A percentile compares a stretch with the other conserved stretches of the same genome.
phyloP scores from a whole-genome alignment of 352 stramenopile genomes.

The Phytophthora constricta region DNA sequence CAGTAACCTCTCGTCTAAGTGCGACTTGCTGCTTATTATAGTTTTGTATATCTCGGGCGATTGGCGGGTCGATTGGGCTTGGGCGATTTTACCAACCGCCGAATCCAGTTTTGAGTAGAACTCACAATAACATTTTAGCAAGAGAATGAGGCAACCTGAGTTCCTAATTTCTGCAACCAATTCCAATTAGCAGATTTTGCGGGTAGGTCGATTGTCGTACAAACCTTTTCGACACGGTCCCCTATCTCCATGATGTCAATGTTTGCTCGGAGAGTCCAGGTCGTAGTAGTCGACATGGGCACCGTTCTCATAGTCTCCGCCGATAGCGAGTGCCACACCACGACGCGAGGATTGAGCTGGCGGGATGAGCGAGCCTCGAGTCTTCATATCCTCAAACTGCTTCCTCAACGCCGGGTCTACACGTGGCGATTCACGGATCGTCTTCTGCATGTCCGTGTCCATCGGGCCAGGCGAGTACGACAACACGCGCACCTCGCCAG shows the following conservation, averaged over 20 bases:
- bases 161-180: no score
- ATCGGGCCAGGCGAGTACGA: constrained; percentile 90
- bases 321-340: constrained; percentile 62
- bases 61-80: no score
- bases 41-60: no score
- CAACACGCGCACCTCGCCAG: constrained; percentile 58
- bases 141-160: no score
- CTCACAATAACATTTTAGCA: no score
- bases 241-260: constrained; percentile 1
- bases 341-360: constrained; percentile 62
- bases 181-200: no score
- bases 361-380: constrained; percentile 55
- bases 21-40: no score
- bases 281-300: constrained; percentile 87
- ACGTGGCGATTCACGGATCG: constrained; percentile 57
- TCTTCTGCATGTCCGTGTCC: constrained; percentile 86
- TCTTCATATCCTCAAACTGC: constrained; percentile 66
- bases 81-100: no score
- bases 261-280: constrained; percentile 24
- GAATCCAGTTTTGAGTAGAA: no score
- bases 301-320: constrained; percentile 60
- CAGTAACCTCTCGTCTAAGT: no score
- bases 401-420: constrained; percentile 47
- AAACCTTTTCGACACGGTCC: no score
- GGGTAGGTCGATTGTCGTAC: not conserved